A percentile compares a stretch with the other conserved stretches of the same genome.
These are phyloP conservation scores for Coemansia sp. DNA, from an alignment of 192 early-diverging fungal species.

Conservation along the genomic window DNA sequence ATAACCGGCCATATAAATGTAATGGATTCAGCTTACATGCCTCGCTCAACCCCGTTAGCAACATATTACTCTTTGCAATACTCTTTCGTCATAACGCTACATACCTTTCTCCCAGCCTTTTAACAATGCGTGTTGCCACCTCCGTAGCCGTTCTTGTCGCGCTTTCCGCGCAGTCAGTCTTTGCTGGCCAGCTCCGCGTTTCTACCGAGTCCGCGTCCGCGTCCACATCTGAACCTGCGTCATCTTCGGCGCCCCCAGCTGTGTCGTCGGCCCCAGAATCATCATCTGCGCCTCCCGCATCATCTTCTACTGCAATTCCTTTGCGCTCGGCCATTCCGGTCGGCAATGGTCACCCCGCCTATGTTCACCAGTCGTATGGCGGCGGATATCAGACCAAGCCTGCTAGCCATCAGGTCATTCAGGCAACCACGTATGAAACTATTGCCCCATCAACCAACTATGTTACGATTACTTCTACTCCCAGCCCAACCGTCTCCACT, in stretches of 20 bases:
- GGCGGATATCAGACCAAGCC: not conserved
- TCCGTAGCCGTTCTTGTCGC: conserved; percentile 36
- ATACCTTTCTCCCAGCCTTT: not conserved
- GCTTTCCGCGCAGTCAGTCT: conserved; percentile 28
- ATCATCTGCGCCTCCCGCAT: not conserved
- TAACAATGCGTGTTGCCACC: conserved; percentile 30
- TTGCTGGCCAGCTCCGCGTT: conserved; percentile 20
- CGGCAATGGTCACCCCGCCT: not conserved
- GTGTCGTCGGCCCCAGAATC: not conserved
- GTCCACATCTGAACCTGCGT: not conserved
- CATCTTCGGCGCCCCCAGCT: conserved; percentile 6
- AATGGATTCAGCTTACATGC: not conserved
- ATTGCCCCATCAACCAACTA: not conserved
- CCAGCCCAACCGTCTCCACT: conserved; percentile 15
- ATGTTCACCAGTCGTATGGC: conserved; percentile 13
- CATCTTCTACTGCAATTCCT: not conserved
- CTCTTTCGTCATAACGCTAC: not conserved
- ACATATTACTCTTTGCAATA: not conserved
- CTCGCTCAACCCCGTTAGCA: not conserved
- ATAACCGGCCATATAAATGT: not conserved
- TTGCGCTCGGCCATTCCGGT: conserved; percentile 6
- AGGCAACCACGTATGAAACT: not conserved
- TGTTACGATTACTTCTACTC: conserved; percentile 8
- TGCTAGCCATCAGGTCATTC: not conserved
- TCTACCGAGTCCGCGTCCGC: conserved; percentile 1